phyloP scores from a whole-genome alignment of 2,329 filamentous ascomycete species.

The Aspergillus pseudoterreus region DNA sequence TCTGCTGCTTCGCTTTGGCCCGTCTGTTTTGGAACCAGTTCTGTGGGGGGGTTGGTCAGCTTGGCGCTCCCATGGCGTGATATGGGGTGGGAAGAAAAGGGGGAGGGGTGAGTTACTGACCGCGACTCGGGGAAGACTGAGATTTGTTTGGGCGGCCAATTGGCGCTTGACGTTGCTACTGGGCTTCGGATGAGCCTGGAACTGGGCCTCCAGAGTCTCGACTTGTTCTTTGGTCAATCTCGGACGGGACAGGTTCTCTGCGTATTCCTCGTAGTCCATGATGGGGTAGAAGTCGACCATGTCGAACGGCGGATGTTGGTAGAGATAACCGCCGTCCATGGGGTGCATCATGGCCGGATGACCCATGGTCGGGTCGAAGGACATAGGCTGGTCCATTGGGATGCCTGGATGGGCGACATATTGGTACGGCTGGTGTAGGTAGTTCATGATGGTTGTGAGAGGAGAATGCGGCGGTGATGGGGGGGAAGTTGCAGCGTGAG shows the following conservation, averaged over 20 bases:
- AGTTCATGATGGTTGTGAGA: constrained; percentile 32
- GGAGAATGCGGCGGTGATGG: constrained; percentile 7
- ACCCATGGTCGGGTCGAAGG: constrained; percentile 33
- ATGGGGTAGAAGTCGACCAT: constrained; percentile 42
- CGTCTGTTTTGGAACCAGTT: constrained; percentile 54
- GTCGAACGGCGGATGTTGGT: constrained; percentile 38
- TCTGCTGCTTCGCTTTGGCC: constrained; percentile 51
- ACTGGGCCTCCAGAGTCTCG: constrained; percentile 47
- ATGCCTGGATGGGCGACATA: constrained; percentile 32
- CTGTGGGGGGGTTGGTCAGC: constrained; percentile 24
- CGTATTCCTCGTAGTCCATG: constrained; percentile 45
- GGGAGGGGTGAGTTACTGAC: constrained; percentile 31
- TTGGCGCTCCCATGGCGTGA: constrained; percentile 2
- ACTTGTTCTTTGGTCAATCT: constrained; percentile 52
- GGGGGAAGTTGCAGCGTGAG: constrained; percentile 7
- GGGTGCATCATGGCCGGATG: constrained; percentile 37
- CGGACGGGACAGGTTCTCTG: constrained; percentile 47
- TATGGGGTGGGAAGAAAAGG: no score
- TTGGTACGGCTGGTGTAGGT: constrained; percentile 35
- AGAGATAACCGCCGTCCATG: constrained; percentile 34
- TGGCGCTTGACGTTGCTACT: constrained; percentile 49
- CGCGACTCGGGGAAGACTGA: constrained; percentile 48
- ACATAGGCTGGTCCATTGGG: constrained; percentile 36
- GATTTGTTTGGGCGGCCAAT: constrained; percentile 46
- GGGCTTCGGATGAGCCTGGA: constrained; percentile 49